Percentiles rank a stretch among this genome's conserved stretches.
Conservation (phyloP, 2,329 filamentous ascomycete species). For the Coleophoma crateriformis region DNA sequence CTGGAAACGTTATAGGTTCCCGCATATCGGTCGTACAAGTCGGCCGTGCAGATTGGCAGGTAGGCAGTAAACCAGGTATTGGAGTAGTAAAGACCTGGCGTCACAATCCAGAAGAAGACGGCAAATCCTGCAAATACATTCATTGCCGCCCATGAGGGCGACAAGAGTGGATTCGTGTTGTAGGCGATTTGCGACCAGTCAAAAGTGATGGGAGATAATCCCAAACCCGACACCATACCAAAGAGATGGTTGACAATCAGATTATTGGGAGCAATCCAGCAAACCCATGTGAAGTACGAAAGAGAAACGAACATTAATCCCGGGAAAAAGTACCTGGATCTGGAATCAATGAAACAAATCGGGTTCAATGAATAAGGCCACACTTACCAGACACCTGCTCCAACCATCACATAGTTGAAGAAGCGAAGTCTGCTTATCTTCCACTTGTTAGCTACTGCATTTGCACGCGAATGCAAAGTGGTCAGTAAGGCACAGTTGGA, state of each 20-base stretch:
- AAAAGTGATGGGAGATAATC: slow-evolving; percentile 64
- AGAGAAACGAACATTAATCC: slow-evolving; percentile 65
- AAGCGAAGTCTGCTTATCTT: slow-evolving; percentile 12
- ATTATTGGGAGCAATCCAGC: slow-evolving; percentile 29
- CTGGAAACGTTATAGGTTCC: slow-evolving; percentile 54
- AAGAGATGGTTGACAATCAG: slow-evolving; percentile 65
- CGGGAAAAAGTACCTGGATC: slow-evolving; percentile 38
- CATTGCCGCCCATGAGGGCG: slow-evolving; percentile 67
- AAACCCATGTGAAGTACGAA: slow-evolving; percentile 12
- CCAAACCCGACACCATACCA: slow-evolving; percentile 60
- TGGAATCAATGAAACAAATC: too few species aligned
- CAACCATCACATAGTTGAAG: slow-evolving; percentile 2
- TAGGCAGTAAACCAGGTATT: slow-evolving; percentile 1
- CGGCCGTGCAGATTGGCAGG: slow-evolving; percentile 62
- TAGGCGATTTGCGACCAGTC: slow-evolving; percentile 64
- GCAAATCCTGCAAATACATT: slow-evolving; percentile 55
- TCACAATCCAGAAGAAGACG: slow-evolving; percentile 2
- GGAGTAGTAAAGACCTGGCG: neutral
- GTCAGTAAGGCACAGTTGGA: slow-evolving; percentile 12
- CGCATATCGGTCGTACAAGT: slow-evolving; percentile 69
- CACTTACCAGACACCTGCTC: slow-evolving; percentile 44
- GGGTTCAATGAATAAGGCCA: too few species aligned
- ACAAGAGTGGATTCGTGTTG: slow-evolving; percentile 46
- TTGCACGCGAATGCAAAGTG: slow-evolving; percentile 53
- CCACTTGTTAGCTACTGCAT: slow-evolving; percentile 55